phyloP scores from a whole-genome alignment of 2,329 filamentous ascomycete species.

The Colletotrichum orbiculare region DNA sequence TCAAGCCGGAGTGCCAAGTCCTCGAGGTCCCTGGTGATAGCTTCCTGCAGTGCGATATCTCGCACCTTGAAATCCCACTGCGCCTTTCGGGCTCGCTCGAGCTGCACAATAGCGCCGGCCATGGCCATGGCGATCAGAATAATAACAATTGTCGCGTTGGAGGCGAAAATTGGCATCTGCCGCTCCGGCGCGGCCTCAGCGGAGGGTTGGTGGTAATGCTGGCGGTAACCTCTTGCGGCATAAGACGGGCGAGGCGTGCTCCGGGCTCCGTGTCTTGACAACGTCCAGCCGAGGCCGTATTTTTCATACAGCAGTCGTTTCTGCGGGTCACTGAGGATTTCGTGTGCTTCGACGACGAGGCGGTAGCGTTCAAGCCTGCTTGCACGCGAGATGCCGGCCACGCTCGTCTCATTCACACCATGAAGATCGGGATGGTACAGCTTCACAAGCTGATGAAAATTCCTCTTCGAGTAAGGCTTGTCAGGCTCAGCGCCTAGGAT shows the following conservation, averaged over 20 bases:
- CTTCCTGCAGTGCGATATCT: constrained; percentile 16
- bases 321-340: constrained; percentile 32
- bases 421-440: constrained; percentile 39
- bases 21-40: constrained; percentile 16
- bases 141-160: constrained; percentile 34
- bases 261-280: background rate
- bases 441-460: constrained; percentile 38
- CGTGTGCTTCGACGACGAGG: constrained; percentile 36
- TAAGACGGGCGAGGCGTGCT: background rate
- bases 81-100: constrained; percentile 11
- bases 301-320: constrained; percentile 33
- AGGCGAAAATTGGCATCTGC: constrained; percentile 28
- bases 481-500: constrained; percentile 25
- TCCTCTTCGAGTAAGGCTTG: constrained; percentile 34
- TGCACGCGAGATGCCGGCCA: background rate
- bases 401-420: background rate
- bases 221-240: background rate
- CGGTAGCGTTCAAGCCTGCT: constrained; percentile 34
- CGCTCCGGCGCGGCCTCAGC: background rate
- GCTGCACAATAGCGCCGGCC: constrained; percentile 22
- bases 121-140: constrained; percentile 29
- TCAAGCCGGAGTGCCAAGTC: constrained; percentile 2
- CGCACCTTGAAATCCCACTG: constrained; percentile 6
- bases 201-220: background rate
- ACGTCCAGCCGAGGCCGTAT: constrained; percentile 26